Conservation (phyloP, 129 eudicot species). For the Oenanthe sinensis region DNA sequence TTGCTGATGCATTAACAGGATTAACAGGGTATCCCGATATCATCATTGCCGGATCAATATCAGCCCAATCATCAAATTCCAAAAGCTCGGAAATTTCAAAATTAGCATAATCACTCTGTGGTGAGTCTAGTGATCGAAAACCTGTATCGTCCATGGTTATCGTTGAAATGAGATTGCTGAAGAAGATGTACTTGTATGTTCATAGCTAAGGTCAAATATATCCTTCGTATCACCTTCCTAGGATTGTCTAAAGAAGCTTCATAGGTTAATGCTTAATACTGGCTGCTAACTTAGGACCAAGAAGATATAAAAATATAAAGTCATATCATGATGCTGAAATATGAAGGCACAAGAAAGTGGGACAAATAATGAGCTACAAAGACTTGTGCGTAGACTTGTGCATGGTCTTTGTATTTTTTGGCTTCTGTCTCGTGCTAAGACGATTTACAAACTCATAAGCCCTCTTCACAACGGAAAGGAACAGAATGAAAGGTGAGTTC, state of each 20-base stretch:
- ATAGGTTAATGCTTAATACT: slow-evolving; percentile 33
- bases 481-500: no score
- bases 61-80: slow-evolving; percentile 38
- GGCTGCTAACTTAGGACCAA: slow-evolving; percentile 8
- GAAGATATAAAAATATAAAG: neutral
- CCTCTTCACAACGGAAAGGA: neutral
- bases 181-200: slow-evolving; percentile 1
- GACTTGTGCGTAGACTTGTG: neutral
- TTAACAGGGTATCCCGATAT: slow-evolving; percentile 29
- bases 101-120: slow-evolving; percentile 28
- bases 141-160: slow-evolving; percentile 23
- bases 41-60: slow-evolving; percentile 26
- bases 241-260: slow-evolving; percentile 43
- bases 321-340: slow-evolving; percentile 3
- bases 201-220: slow-evolving; percentile 8
- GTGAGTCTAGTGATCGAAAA: slow-evolving; percentile 20
- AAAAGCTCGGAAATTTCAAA: slow-evolving; percentile 43
- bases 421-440: neutral
- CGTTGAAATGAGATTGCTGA: slow-evolving; percentile 6
- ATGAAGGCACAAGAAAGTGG: neutral
- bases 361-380: neutral
- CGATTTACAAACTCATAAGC: neutral
- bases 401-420: neutral
- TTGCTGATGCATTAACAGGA: slow-evolving; percentile 24
- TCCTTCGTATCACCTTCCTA: slow-evolving; percentile 35